Conservation (phyloP, 164 flowering plant genomes). For the Aristolochia contorta region DNA sequence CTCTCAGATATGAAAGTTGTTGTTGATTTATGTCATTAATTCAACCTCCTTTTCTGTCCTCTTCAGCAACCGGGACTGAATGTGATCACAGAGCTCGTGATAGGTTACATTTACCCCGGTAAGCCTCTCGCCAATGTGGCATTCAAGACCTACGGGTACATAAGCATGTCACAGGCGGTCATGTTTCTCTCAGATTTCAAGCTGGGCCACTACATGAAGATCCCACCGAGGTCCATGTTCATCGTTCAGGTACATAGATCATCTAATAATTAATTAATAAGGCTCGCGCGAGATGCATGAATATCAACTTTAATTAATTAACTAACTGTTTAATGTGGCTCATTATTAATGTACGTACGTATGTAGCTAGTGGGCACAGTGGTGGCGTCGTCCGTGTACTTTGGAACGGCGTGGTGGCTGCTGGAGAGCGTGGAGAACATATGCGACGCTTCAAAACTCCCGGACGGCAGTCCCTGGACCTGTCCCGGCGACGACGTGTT, state of each 20-base stretch:
- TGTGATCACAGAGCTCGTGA: slow-evolving; percentile 6
- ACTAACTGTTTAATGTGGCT: no score
- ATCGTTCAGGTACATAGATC: slow-evolving; percentile 6
- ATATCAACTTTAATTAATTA: no score
- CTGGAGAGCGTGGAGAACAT: slow-evolving; percentile 13
- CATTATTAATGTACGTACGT: neutral
- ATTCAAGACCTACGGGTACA: slow-evolving; percentile 11
- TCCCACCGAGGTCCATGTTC: slow-evolving; percentile 11
- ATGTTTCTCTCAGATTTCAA: slow-evolving; percentile 3
- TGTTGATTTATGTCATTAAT: neutral
- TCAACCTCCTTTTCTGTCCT: no score
- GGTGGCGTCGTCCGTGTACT: slow-evolving; percentile 12
- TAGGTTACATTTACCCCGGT: slow-evolving; percentile 3
- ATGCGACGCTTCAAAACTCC: slow-evolving; percentile 12
- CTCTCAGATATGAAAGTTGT: no score
- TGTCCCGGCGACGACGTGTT: slow-evolving; percentile 21
- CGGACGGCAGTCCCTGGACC: slow-evolving; percentile 24
- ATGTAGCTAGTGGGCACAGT: slow-evolving; percentile 17
- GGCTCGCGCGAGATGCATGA: no score
- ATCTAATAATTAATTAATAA: no score
- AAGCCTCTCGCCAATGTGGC: slow-evolving; percentile 9
- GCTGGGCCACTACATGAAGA: slow-evolving; percentile 13
- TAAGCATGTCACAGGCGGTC: slow-evolving; percentile 9
- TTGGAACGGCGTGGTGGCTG: slow-evolving; percentile 24
- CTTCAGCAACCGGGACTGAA: slow-evolving; percentile 12